Percentiles rank a stretch among this genome's conserved stretches.
Conservation (phyloP, 306 rosid species). For the Quercus berberidifolia region DNA sequence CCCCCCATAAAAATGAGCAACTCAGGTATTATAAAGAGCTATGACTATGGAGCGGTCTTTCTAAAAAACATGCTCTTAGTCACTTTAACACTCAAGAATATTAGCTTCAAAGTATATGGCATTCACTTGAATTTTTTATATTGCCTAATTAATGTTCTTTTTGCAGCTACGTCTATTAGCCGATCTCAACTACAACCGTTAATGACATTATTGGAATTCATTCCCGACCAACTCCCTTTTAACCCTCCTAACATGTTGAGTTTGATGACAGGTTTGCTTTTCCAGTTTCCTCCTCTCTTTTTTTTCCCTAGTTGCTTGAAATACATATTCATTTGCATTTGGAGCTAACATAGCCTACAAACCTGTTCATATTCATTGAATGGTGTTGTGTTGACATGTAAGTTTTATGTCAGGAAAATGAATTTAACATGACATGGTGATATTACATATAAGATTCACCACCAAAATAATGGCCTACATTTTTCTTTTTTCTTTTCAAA, state of each 20-base stretch:
- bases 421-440: neutral
- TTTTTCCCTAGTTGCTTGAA: slow-evolving; percentile 14
- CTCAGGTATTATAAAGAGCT: neutral
- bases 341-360: too few species aligned
- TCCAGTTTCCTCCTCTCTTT: slow-evolving; percentile 3
- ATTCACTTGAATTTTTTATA: slow-evolving; percentile 9
- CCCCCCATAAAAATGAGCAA: neutral
- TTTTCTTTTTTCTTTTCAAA: too few species aligned
- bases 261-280: slow-evolving; percentile 58
- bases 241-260: slow-evolving; percentile 50
- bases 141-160: slow-evolving; percentile 5
- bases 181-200: slow-evolving; percentile 57
- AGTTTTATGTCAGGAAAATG: neutral
- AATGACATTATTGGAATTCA: slow-evolving; percentile 52
- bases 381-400: neutral
- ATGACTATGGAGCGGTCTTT: too few species aligned
- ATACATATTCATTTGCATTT: neutral
- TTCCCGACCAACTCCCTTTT: slow-evolving; percentile 47
- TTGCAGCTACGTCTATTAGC: slow-evolving; percentile 72
- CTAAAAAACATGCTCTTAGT: neutral
- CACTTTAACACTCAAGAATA: neutral
- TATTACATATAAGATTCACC: neutral
- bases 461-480: neutral
- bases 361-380: too few species aligned
- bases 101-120: neutral